Conservation (phyloP, 2,329 filamentous ascomycete genomes). For the Pleoardoris graminearum region DNA sequence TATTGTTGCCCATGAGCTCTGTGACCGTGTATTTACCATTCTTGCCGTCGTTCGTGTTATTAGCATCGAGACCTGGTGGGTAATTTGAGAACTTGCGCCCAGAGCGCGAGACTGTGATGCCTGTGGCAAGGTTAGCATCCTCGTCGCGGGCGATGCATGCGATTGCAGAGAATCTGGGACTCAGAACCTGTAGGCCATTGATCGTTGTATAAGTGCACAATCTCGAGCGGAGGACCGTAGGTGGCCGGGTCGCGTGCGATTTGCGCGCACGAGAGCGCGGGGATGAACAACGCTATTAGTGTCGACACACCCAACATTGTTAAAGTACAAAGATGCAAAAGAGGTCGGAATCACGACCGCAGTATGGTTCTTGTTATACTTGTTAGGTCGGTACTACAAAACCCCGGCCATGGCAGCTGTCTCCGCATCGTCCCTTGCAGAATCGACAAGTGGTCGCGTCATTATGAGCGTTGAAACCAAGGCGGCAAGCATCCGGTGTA, state of each 20-base stretch:
- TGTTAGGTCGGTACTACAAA: neutral
- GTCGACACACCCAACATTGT: neutral
- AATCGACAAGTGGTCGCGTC: slow-evolving; percentile 6
- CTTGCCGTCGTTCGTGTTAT: slow-evolving; percentile 50
- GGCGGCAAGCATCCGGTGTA: neutral
- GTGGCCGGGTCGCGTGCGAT: slow-evolving; percentile 41
- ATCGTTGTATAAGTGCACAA: slow-evolving; percentile 57
- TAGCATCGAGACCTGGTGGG: slow-evolving; percentile 53
- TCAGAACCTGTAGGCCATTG: slow-evolving; percentile 52
- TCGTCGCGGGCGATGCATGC: too few relatives aligned
- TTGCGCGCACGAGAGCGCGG: slow-evolving; percentile 19
- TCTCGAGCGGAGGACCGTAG: slow-evolving; percentile 51
- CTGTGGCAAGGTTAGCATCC: slow-evolving; percentile 23
- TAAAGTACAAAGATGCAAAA: neutral
- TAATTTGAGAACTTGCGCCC: slow-evolving; percentile 59
- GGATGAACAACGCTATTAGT: neutral
- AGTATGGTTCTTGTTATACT: neutral
- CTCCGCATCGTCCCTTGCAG: neutral
- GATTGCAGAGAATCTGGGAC: neutral
- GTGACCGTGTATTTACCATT: slow-evolving; percentile 55
- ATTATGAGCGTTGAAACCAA: slow-evolving; percentile 1
- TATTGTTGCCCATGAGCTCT: slow-evolving; percentile 50
- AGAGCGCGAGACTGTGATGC: slow-evolving; percentile 56
- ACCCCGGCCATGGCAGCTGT: neutral
- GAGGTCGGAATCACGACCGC: neutral